A percentile compares a stretch with the other conserved stretches of the same genome.
Conservation (phyloP, 2,329 filamentous ascomycete species). For the Penicillium sclerotiorum region DNA sequence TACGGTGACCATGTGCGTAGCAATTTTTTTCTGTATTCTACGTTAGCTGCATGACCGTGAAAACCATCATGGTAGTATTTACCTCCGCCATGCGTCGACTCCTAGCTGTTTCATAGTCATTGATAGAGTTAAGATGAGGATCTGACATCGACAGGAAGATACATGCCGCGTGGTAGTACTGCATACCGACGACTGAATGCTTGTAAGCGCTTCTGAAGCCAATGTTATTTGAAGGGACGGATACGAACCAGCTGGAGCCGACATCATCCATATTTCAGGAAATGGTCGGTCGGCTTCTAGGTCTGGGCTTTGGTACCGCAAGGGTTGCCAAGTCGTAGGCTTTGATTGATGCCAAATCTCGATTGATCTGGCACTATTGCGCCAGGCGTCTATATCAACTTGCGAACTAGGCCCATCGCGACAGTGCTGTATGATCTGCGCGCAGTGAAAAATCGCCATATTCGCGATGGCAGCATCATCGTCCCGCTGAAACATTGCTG, state of each 20-base stretch:
- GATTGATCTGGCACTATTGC: slow-evolving; percentile 27
- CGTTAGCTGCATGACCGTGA: not conserved
- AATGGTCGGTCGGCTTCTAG: slow-evolving; percentile 30
- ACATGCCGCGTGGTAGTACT: slow-evolving; percentile 41
- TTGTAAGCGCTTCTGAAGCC: not conserved
- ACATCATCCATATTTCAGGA: slow-evolving; percentile 41
- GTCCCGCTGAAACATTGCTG: slow-evolving; percentile 38
- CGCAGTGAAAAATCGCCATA: slow-evolving; percentile 43
- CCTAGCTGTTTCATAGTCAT: slow-evolving; percentile 32
- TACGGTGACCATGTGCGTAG: slow-evolving; percentile 31
- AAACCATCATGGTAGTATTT: not conserved
- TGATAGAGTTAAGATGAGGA: slow-evolving; percentile 21
- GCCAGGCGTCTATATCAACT: slow-evolving; percentile 28
- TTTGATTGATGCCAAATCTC: slow-evolving; percentile 34
- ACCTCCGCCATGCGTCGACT: slow-evolving; percentile 33
- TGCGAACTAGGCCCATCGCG: slow-evolving; percentile 22
- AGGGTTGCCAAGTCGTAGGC: slow-evolving; percentile 36
- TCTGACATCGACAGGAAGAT: slow-evolving; percentile 35
- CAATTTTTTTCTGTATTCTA: slow-evolving; percentile 30
- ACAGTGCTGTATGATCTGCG: slow-evolving; percentile 38
- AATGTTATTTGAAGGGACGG: not conserved
- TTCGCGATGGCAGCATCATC: slow-evolving; percentile 46
- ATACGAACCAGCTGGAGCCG: slow-evolving; percentile 35
- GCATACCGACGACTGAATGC: slow-evolving; percentile 37
- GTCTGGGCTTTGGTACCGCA: slow-evolving; percentile 34